phyloP scores from a whole-genome alignment of 352 stramenopile species.

The Pythium monospermum region DNA sequence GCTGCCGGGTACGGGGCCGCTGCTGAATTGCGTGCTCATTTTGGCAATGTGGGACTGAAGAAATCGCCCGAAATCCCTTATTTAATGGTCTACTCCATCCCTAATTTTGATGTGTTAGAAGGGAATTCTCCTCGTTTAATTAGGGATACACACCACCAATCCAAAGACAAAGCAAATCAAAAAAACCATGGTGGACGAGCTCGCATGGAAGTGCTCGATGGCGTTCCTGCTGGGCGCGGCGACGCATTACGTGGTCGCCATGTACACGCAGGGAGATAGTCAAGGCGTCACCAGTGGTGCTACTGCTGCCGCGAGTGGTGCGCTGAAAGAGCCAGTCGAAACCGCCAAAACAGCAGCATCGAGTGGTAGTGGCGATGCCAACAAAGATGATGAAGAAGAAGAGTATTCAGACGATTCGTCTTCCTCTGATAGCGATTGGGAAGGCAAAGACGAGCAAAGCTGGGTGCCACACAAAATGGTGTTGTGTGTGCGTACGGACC shows the following conservation, averaged over 20 bases:
- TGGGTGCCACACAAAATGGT: constrained; percentile 91
- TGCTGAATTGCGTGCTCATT: constrained; percentile 21
- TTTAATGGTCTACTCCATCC: too few relatives aligned
- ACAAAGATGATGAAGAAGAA: constrained; percentile 3
- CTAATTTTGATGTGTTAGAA: too few relatives aligned
- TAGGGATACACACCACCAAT: background rate
- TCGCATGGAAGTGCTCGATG: constrained; percentile 72
- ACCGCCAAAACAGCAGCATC: constrained; percentile 3
- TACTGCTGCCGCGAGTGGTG: background rate
- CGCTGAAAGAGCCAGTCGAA: constrained; percentile 5
- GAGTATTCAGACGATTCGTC: constrained; percentile 12
- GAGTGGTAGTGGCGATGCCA: background rate
- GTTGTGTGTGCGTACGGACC: constrained; percentile 91
- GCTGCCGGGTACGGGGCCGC: background rate
- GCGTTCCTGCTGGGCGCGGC: constrained; percentile 70
- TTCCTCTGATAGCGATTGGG: constrained; percentile 56
- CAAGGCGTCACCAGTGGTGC: background rate
- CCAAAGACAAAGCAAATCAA: background rate
- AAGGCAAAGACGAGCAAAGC: constrained; percentile 49
- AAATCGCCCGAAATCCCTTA: constrained; percentile 2
- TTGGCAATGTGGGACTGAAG: constrained; percentile 3
- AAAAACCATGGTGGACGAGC: constrained; percentile 39
- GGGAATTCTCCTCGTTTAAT: background rate
- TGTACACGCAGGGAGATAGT: constrained; percentile 27
- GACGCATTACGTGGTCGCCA: constrained; percentile 54